phyloP scores from a whole-genome alignment of 768 basidiomycete genomes.

The Guyanaporus albipodus region DNA sequence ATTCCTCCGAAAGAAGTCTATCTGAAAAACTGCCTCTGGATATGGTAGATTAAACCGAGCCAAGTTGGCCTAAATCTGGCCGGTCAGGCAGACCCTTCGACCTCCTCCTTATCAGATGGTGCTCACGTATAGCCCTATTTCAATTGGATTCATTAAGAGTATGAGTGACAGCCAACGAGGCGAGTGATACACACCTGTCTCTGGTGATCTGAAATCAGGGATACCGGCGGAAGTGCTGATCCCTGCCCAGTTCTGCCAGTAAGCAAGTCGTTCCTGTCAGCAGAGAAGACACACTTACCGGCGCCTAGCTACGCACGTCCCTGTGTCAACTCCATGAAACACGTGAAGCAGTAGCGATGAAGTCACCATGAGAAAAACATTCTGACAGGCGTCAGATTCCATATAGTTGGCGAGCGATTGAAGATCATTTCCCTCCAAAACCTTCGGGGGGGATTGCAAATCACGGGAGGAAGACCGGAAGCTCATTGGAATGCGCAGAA shows the following conservation, averaged over 20 bases:
- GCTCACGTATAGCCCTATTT: conserved; percentile 29
- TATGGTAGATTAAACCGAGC: conserved; percentile 77
- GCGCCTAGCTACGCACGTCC: conserved; percentile 57
- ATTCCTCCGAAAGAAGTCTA: conserved; percentile 76
- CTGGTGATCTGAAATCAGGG: conserved; percentile 85
- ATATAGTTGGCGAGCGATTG: conserved; percentile 61
- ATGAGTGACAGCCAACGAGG: background rate
- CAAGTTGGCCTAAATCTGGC: conserved; percentile 59
- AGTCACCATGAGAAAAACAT: conserved; percentile 69
- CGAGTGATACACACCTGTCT: conserved; percentile 60
- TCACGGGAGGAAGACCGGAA: background rate
- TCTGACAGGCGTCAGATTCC: conserved; percentile 61
- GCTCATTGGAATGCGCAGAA: conserved; percentile 10
- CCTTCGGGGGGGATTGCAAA: conserved; percentile 8
- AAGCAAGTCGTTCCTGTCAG: background rate
- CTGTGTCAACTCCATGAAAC: conserved; percentile 3
- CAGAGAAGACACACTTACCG: conserved; percentile 38
- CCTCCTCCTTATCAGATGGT: background rate
- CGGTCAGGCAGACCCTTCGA: background rate
- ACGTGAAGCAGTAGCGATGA: background rate
- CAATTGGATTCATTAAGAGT: background rate
- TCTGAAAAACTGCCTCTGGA: conserved; percentile 95
- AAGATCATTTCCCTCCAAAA: conserved; percentile 37
- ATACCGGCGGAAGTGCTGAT: conserved; percentile 80
- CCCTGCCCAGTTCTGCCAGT: conserved; percentile 41